phyloP scores from a whole-genome alignment of 257 asterid species.

The Phtheirospermum japonicum region DNA sequence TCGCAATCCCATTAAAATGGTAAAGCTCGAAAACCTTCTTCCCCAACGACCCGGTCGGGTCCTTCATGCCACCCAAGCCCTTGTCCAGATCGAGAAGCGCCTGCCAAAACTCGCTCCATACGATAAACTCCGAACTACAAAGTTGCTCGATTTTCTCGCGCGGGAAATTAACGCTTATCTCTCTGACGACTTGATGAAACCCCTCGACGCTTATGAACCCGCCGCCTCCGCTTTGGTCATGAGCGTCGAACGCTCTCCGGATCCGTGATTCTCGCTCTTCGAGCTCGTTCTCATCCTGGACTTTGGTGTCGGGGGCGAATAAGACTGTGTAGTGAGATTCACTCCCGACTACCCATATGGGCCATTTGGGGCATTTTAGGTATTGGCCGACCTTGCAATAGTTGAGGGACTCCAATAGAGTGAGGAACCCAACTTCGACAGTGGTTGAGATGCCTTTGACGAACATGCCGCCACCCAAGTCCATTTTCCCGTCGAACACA shows the following conservation, averaged over 20 bases:
- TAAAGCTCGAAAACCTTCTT: conserved; percentile 63
- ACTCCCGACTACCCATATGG: conserved; percentile 80
- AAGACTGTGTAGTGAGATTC: conserved; percentile 70
- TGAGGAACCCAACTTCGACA: conserved; percentile 72
- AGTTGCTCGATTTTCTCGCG: conserved; percentile 56
- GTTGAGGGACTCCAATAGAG: conserved; percentile 62
- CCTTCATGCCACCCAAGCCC: conserved; percentile 66
- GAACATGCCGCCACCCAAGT: conserved; percentile 72
- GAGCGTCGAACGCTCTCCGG: conserved; percentile 66
- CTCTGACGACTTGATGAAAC: conserved; percentile 59
- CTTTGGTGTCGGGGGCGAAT: conserved; percentile 60
- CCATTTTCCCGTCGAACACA: conserved; percentile 68
- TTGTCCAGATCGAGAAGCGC: conserved; percentile 58
- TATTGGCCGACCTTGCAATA: conserved; percentile 61
- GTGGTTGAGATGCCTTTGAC: conserved; percentile 60
- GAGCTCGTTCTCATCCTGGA: conserved; percentile 64
- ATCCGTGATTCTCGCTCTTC: conserved; percentile 57
- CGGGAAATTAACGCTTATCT: conserved; percentile 44
- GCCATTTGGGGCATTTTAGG: conserved; percentile 64
- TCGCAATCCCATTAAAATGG: conserved; percentile 77
- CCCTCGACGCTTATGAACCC: conserved; percentile 70
- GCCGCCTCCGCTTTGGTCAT: conserved; percentile 80
- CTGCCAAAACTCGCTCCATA: conserved; percentile 82
- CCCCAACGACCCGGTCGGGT: conserved; percentile 58
- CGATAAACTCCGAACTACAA: conserved; percentile 49